Base-by-base conservation (phyloP, 2,329 filamentous ascomycete species). In the Xylaria sp. region DNA sequence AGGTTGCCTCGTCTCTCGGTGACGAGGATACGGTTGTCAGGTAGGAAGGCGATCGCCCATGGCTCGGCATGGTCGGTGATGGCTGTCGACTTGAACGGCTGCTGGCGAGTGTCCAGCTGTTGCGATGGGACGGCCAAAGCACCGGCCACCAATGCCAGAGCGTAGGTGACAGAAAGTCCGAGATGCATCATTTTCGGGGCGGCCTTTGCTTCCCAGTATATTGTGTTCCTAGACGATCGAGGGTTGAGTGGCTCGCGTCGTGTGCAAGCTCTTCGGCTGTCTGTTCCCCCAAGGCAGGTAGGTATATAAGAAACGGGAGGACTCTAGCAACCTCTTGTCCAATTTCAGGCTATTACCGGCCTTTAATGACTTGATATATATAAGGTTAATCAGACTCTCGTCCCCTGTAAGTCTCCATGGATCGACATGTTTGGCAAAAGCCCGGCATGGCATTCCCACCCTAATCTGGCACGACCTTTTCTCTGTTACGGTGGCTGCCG, bases 281-380 rank as follows among this genome's bases (percentile, higher is more conserved):
- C 55, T 45, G 30, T 55, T 46, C 39, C 65, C 65, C 30, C 53
- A 59, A 63, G 64, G 60, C 32, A 57, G 52, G 64, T 52, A 55
- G 45, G 30, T 66, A 66, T 66, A 66, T 66, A 66, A 62, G 59
- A 63, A 60, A 60, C 23, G 59, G 48, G 60, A 63, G 55, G 39
- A 48, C 59, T 63, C 60, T 45, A 63, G 55, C 55, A 67, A 60
- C 60, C 53, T 63, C 60, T 50, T 60, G 60, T 41, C 55, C 30
- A 63, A 60, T 41, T 67, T 67, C 53, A 67, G 65, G 45, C 65
- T 67, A 67, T 67, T 67, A 45, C 60, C 55, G 55, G 46, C 65
- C 65, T 63, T 66, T 56, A 59, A 62, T 55, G 45, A 55, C 65
- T 53, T 63, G 30, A 60, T 63, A 46, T 55, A 67, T 55, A 43